These are phyloP conservation scores for Daldinia decipiens DNA, from an alignment of 495 filamentous ascomycete species.

Conservation along the genomic window DNA sequence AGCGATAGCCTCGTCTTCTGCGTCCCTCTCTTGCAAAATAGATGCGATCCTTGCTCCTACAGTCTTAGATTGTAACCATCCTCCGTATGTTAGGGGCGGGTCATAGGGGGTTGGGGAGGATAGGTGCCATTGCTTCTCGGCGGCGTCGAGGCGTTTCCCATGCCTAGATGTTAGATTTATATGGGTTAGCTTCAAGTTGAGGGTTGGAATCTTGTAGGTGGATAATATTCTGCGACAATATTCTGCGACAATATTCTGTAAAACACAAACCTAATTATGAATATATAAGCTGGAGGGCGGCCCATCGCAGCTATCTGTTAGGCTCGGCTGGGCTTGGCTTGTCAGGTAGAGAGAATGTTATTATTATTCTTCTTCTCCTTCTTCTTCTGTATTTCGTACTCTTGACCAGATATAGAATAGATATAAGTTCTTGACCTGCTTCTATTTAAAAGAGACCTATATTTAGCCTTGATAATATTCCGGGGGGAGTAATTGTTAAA, in stretches of 20 bases:
- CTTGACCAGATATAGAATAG: neutral
- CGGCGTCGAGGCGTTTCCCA: constrained; percentile 89
- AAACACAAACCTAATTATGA: constrained; percentile 79
- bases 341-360: neutral
- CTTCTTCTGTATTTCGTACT: neutral
- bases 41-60: constrained; percentile 82
- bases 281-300: constrained; percentile 64
- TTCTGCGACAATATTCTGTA: neutral
- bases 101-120: constrained; percentile 96
- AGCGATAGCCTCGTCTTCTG: constrained; percentile 50
- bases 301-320: constrained; percentile 51
- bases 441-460: neutral
- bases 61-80: constrained; percentile 85
- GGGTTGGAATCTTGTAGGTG: neutral
- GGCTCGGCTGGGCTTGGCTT: constrained; percentile 14
- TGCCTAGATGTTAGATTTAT: constrained; percentile 65
- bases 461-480: neutral
- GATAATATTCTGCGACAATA: too few relatives aligned
- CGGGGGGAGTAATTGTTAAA: neutral
- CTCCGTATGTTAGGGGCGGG: constrained; percentile 92
- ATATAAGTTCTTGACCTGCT: neutral
- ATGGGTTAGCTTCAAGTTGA: constrained; percentile 20
- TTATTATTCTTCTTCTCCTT: too few relatives aligned
- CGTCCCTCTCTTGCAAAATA: constrained; percentile 67
- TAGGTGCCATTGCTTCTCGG: constrained; percentile 94